Conservation (phyloP, 495 filamentous ascomycete genomes). For the Annulohypoxylon maeteangense region DNA sequence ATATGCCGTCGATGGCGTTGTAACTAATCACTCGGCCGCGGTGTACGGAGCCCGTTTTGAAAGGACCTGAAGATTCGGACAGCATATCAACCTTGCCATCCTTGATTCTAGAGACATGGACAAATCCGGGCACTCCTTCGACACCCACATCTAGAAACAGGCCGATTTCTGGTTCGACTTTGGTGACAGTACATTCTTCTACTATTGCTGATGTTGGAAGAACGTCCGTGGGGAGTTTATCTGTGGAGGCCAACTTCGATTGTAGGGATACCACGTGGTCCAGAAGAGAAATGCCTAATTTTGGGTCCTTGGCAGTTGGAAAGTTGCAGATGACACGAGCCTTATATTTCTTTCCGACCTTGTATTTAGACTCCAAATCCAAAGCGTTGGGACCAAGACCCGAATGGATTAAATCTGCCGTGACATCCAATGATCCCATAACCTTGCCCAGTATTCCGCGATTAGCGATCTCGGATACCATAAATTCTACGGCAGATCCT, state of each 20-base stretch:
- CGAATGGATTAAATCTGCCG: conserved; percentile 89
- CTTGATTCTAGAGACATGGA: conserved; percentile 90
- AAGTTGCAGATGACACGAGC: conserved; percentile 88
- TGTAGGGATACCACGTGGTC: conserved; percentile 80
- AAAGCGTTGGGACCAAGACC: conserved; percentile 71
- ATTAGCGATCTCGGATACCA: conserved; percentile 76
- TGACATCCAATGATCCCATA: conserved; percentile 90
- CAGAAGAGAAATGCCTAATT: conserved; percentile 85
- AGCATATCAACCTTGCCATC: conserved; percentile 87
- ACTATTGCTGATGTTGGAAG: conserved; percentile 80
- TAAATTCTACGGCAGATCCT: conserved; percentile 85
- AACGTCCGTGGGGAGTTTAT: conserved; percentile 57
- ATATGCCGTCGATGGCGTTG: conserved; percentile 86
- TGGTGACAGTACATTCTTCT: conserved; percentile 77
- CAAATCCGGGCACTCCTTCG: conserved; percentile 79
- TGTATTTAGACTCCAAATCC: conserved; percentile 77
- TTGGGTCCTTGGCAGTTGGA: conserved; percentile 78
- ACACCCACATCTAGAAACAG: conserved; percentile 84
- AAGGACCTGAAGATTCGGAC: conserved; percentile 77
- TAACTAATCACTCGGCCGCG: conserved; percentile 85
- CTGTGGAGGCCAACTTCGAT: conserved; percentile 53
- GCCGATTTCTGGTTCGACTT: conserved; percentile 79
- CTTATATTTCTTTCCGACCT: conserved; percentile 83
- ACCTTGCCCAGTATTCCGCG: conserved; percentile 77
- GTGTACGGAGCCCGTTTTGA: conserved; percentile 79